Evolutionary conservation across 1,139 yeast genomes (phyloP), one percentile per base, ranked within the genome.

Genomic region (Candida sanyaensis): DNA sequence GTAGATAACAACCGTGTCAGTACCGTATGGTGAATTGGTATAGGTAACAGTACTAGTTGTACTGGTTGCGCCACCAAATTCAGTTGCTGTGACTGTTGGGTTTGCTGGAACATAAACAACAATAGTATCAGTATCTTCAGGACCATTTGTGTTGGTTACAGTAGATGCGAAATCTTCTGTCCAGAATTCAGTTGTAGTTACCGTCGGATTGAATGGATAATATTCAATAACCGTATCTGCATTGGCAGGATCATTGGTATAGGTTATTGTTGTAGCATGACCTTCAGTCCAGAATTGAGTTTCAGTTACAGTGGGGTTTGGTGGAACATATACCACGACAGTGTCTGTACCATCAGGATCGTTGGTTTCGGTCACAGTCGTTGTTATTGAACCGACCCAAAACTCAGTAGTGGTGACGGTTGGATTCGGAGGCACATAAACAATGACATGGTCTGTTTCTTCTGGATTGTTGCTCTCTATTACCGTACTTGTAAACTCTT

Each of bases 41-140:
- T 52, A 51, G 9, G 57, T 48, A 2, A 37, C 29, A 23, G 57
- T 53, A 2, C 44, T 17, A 17, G 21, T 28, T 26, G 50, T 50
- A n/a, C 10, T 40, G 21, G 43, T 12, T 11, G 55, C 59, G 37
- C 50, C 17, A 8, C 44, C 48, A 23, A 55, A 43, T 48, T 53
- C 53, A 9, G 57, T 48, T 5, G 50, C 33, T 6, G 60, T 55
- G 4, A 34, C 42, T 6, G 55, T 50, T 48, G 52, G 46, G 27
- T 38, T 40, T 5, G 42, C 43, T 7, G 66, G 65, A 17, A 53
- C 56, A n/a, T 55, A 56, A 12, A 61, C 56, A 34, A 54, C 45
- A 4, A 60, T 59, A 24, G 59, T 52, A 41, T 54, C 55, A 4
- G 61, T 57, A 7, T 48, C 59, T 17, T 46, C 51, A 4, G 48